phyloP scores from a whole-genome alignment of 257 asterid genomes.

The Lavandula angustifolia region DNA sequence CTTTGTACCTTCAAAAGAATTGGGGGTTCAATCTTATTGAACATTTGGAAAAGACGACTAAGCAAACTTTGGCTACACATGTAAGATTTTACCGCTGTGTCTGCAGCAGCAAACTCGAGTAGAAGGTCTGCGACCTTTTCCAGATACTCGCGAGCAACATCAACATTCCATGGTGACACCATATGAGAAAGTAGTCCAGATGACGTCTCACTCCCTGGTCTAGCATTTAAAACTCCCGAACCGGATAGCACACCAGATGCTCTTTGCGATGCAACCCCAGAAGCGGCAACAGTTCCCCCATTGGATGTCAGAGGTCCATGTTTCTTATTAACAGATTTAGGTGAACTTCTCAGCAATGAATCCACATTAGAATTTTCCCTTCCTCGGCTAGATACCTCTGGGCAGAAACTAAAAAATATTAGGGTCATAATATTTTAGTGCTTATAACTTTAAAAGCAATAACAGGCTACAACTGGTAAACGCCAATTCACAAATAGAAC shows the following conservation, averaged over 20 bases:
- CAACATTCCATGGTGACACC: constrained; percentile 95
- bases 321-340: constrained; percentile 70
- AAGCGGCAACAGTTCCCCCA: constrained; percentile 60
- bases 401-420: constrained; percentile 34
- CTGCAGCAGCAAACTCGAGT: constrained; percentile 94
- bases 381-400: constrained; percentile 92
- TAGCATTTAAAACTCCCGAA: constrained; percentile 95
- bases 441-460: constrained; percentile 16
- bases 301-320: constrained; percentile 50
- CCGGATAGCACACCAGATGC: constrained; percentile 96
- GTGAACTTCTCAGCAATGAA: constrained; percentile 67
- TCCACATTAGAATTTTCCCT: constrained; percentile 71
- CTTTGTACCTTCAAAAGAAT: constrained; percentile 82
- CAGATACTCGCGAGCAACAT: constrained; percentile 89
- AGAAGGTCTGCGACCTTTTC: constrained; percentile 97
- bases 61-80: constrained; percentile 99
- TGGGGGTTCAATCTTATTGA: constrained; percentile 92
- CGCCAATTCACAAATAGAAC: constrained; percentile 24
- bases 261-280: constrained; percentile 75
- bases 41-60: constrained; percentile 96
- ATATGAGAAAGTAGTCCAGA: constrained; percentile 86
- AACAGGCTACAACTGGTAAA: constrained; percentile 16
- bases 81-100: constrained; percentile 78
- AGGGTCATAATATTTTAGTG: constrained; percentile 18
- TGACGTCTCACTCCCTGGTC: constrained; percentile 95